A percentile compares a stretch with the other conserved stretches of the same genome.
Conservation (phyloP, 768 basidiomycete genomes). For the Sarcodon aspratus region DNA sequence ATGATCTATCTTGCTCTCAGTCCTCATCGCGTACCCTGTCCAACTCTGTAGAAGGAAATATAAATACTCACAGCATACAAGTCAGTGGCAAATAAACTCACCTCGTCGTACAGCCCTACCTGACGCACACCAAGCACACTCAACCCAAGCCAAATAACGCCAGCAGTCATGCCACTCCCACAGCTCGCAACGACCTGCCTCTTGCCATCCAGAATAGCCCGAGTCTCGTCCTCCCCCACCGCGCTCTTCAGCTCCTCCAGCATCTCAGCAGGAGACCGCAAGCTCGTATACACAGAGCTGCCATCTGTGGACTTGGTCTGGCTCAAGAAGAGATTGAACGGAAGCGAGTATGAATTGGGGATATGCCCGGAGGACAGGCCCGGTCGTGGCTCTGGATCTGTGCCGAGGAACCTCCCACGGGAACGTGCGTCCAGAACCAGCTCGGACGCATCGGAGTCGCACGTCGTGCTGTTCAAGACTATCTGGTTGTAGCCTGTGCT, state of each 20-base stretch:
- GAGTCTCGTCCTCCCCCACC: constrained; percentile 45
- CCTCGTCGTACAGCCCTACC: constrained; percentile 89
- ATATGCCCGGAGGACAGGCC: constrained; percentile 89
- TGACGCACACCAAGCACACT: constrained; percentile 51
- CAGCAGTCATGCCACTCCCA: constrained; percentile 99
- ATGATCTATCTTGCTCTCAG: constrained; percentile 64
- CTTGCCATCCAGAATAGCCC: constrained; percentile 49
- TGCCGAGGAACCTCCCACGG: constrained; percentile 73
- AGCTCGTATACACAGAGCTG: constrained; percentile 20
- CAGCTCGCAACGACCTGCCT: constrained; percentile 64
- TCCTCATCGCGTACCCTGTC: constrained; percentile 83
- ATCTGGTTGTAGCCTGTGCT: constrained; percentile 70
- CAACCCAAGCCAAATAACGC: constrained; percentile 87
- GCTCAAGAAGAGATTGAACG: constrained; percentile 67
- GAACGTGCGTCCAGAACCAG: constrained; percentile 85
- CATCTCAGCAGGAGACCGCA: constrained; percentile 48
- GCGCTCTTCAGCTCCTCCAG: constrained; percentile 46
- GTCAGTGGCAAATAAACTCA: constrained; percentile 22
- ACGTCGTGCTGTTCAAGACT: constrained; percentile 47
- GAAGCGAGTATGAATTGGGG: constrained; percentile 73
- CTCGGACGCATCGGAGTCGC: constrained; percentile 37
- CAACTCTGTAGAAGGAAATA: constrained; percentile 56
- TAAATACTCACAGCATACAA: background rate
- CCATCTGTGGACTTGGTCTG: constrained; percentile 15
- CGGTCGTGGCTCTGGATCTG: constrained; percentile 81